A percentile compares a stretch with the other conserved stretches of the same genome.
These are phyloP conservation scores for Yamadazyma spencermartinsiae DNA, from an alignment of 1,139 yeast species.

Conservation along the genomic window DNA sequence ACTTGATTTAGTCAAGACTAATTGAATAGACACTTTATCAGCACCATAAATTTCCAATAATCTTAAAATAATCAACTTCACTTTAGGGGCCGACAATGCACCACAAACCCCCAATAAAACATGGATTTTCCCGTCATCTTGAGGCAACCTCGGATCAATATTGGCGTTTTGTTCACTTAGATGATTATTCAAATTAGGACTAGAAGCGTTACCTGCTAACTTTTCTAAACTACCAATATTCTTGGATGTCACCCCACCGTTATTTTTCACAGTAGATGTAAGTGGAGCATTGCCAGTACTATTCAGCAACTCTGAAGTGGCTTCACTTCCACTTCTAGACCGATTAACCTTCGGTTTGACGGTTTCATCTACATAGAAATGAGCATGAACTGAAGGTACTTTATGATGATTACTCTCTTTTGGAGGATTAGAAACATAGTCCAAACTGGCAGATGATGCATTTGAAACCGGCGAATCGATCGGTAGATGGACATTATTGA, in stretches of 20 bases:
- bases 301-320: slow-evolving; percentile 12
- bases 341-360: slow-evolving; percentile 48
- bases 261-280: slow-evolving; percentile 3
- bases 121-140: slow-evolving; percentile 89
- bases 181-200: slow-evolving; percentile 14
- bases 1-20: slow-evolving; percentile 79
- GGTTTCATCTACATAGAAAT: slow-evolving; percentile 73
- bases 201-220: slow-evolving; percentile 13
- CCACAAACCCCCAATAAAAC: slow-evolving; percentile 90
- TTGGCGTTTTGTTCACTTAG: slow-evolving; percentile 51
- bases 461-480: slow-evolving; percentile 16
- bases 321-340: slow-evolving; percentile 42
- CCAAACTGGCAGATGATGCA: slow-evolving; percentile 26
- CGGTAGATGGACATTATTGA: slow-evolving; percentile 13
- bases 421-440: slow-evolving; percentile 35
- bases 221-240: slow-evolving; percentile 16
- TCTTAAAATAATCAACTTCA: slow-evolving; percentile 71
- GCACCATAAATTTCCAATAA: slow-evolving; percentile 77
- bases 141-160: slow-evolving; percentile 79
- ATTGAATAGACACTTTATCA: slow-evolving; percentile 74
- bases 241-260: slow-evolving; percentile 7
- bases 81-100: slow-evolving; percentile 74
- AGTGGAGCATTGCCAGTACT: slow-evolving; percentile 18
- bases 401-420: slow-evolving; percentile 45
- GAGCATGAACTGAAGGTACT: slow-evolving; percentile 73